Evolutionary conservation across 2,329 filamentous ascomycete species (phyloP), one percentile per base, ranked within the genome.

Genomic region (Aaosphaeria arxii): DNA sequence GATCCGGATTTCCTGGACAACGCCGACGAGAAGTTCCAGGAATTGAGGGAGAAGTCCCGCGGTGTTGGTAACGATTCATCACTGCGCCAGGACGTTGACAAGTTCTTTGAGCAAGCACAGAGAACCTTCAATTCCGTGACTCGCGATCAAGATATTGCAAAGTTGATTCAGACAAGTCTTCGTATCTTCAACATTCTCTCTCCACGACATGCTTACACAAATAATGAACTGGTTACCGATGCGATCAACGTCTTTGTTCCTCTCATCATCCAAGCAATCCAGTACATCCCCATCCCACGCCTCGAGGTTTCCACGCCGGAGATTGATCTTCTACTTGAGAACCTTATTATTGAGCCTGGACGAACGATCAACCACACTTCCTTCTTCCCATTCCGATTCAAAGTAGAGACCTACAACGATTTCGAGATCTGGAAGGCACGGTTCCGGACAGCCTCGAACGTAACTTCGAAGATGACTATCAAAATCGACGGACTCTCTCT

Each of bases 281-380:
- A 96, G 66, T 91, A 90, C 70, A 75, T 97, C 4, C 92, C 92
- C 0, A 94, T 97, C 45, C 91, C 91, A 0, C 86, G 92, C 4
- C 71, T 96, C n/a, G 92, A 96, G 68, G 77, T 96, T 5, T 87
- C 89, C 1, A 87, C 86, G 4, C 91, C 91, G 0, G 84, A 88
- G 32, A 78, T 95, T 46, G 91, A 96, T 59, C 80, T 97, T 5
- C 75, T 97, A 1, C 74, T 97, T 2, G 92, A 97, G 64, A 96
- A 95, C 55, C 77, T 97, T 31, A 87, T 97, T 50, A 78, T 97
- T 31, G 89, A 96, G 63, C 92, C 92, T 0, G 92, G 92, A 5
- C 79, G 79, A 48, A 95, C 90, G 0, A 79, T 95, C 59, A 92
- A 96, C 66, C 76, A 86, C 52, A 89, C 87, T 3, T 96, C 91